These are phyloP conservation scores for Blastomyces emzantsi DNA, from an alignment of 2,329 filamentous ascomycete species.

Conservation along the genomic window DNA sequence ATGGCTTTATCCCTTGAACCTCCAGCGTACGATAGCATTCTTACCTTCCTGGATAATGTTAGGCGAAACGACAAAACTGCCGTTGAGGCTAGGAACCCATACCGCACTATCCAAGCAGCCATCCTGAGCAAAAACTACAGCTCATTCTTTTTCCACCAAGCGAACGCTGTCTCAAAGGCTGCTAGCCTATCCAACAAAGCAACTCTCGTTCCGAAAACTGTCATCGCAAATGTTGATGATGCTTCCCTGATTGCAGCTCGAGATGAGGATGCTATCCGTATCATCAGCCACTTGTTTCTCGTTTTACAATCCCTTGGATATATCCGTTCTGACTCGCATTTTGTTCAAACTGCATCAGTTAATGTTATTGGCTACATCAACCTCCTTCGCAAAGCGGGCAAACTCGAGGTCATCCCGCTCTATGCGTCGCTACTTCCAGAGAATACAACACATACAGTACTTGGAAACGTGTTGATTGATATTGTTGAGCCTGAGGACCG, in stretches of 20 bases:
- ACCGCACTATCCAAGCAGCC: slow-evolving; percentile 36
- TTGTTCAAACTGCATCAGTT: slow-evolving; percentile 52
- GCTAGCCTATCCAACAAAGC: slow-evolving; percentile 22
- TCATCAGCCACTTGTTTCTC: slow-evolving; percentile 59
- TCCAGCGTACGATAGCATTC: slow-evolving; percentile 31
- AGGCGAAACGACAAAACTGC: slow-evolving; percentile 29
- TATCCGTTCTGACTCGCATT: slow-evolving; percentile 41
- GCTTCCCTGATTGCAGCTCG: slow-evolving; percentile 31
- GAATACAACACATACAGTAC: slow-evolving; percentile 56
- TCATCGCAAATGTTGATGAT: slow-evolving; percentile 43
- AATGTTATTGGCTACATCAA: slow-evolving; percentile 75
- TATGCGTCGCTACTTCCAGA: slow-evolving; percentile 73
- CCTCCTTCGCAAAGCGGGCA: slow-evolving; percentile 60
- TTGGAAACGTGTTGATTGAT: slow-evolving; percentile 68
- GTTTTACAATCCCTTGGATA: slow-evolving; percentile 54
- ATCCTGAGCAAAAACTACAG: slow-evolving; percentile 37
- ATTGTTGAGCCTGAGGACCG: slow-evolving; percentile 59
- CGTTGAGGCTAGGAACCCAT: slow-evolving; percentile 36
- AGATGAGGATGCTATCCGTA: slow-evolving; percentile 54
- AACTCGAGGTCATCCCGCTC: slow-evolving; percentile 71
- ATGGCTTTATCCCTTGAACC: slow-evolving; percentile 51
- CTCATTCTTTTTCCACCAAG: slow-evolving; percentile 33
- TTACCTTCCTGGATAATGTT: slow-evolving; percentile 31
- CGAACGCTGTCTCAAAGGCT: slow-evolving; percentile 33
- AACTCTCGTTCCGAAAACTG: slow-evolving; percentile 32